phyloP scores from a whole-genome alignment of 108 stramenopile species.

The Nitzschia inconspicua region DNA sequence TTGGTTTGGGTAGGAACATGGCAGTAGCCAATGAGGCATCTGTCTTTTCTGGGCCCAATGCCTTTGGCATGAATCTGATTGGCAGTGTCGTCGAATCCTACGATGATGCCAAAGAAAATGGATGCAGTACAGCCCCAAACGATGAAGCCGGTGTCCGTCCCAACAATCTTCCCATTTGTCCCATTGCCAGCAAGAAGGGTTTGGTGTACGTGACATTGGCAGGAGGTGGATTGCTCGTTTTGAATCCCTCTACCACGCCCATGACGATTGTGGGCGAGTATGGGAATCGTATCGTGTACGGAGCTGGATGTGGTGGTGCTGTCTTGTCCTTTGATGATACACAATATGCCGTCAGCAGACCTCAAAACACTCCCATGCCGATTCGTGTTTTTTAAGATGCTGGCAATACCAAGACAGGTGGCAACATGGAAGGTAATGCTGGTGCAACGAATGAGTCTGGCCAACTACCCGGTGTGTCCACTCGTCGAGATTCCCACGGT shows the following conservation, averaged over 20 bases:
- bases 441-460: constrained; percentile 11
- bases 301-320: constrained; percentile 29
- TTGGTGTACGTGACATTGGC: constrained; percentile 16
- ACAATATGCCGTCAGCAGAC: neutral
- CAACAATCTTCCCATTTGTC: constrained; percentile 38
- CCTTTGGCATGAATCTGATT: constrained; percentile 17
- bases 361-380: constrained; percentile 6
- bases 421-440: neutral
- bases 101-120: constrained; percentile 21
- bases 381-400: constrained; percentile 11
- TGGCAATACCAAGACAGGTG: constrained; percentile 16
- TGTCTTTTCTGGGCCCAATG: constrained; percentile 20
- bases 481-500: constrained; percentile 39
- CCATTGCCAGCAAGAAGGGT: constrained; percentile 3
- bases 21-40: constrained; percentile 10
- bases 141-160: neutral
- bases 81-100: constrained; percentile 21
- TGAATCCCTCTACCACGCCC: constrained; percentile 15
- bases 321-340: constrained; percentile 15
- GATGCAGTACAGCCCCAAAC: neutral
- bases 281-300: constrained; percentile 13
- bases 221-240: constrained; percentile 32
- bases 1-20: constrained; percentile 23
- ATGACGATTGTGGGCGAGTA: constrained; percentile 36
- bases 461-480: constrained; percentile 21